These are phyloP conservation scores for Erodium maritimum DNA, from an alignment of 345 rosid species.

Conservation along the genomic window DNA sequence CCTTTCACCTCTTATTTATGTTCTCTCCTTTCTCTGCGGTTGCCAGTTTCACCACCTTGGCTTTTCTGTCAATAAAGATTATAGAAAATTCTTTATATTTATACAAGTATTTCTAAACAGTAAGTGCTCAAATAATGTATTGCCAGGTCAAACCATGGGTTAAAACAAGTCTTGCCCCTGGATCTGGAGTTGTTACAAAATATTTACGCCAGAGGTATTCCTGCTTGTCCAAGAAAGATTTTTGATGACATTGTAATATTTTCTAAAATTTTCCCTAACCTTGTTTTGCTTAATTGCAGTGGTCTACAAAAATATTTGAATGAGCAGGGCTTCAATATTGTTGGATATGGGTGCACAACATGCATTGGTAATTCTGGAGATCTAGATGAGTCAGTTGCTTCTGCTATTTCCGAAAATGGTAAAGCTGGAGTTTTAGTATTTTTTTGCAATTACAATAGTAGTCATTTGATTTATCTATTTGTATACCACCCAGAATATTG, in stretches of 20 bases:
- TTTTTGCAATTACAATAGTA: background rate
- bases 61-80: background rate
- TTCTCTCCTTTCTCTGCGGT: background rate
- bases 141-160: constrained; percentile 91
- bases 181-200: constrained; percentile 96
- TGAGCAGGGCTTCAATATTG: constrained; percentile 86
- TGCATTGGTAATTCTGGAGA: constrained; percentile 99
- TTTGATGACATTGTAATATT: background rate
- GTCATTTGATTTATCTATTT: too few relatives aligned
- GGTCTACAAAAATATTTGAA: constrained; percentile 82
- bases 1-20: background rate
- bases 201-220: constrained; percentile 65
- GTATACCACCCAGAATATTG: background rate
- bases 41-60: background rate
- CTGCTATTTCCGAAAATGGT: constrained; percentile 92
- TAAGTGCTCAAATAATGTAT: constrained; percentile 11
- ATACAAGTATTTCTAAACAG: constrained; percentile 2
- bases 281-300: constrained; percentile 32
- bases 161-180: constrained; percentile 99
- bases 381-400: constrained; percentile 79
- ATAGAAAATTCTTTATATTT: background rate
- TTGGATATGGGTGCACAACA: constrained; percentile 97
- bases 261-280: background rate
- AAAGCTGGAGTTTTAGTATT: constrained; percentile 6
- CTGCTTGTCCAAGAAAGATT: background rate